Evolutionary conservation across 768 basidiomycete species (phyloP).

Genomic region (Mrakia frigida): DNA sequence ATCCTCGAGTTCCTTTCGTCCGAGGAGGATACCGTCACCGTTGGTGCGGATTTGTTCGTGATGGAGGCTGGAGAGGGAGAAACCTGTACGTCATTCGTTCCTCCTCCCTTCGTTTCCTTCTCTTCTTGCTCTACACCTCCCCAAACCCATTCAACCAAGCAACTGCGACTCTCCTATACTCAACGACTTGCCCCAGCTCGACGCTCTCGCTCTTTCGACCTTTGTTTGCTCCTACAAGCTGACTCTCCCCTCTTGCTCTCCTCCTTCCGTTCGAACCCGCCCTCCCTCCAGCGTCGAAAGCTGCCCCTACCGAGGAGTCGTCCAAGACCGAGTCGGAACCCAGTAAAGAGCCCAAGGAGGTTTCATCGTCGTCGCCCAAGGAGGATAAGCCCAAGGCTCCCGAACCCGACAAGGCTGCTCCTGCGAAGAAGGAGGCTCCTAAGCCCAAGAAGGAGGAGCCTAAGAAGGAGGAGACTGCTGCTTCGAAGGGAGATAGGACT

Average conservation of each 20-base stretch:
- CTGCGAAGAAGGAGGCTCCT: slow-evolving; percentile 44
- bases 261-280: slow-evolving; percentile 19
- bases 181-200: too few species aligned
- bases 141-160: background rate
- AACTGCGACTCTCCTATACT: too few species aligned
- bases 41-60: slow-evolving; percentile 89
- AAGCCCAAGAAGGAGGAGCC: slow-evolving; percentile 37
- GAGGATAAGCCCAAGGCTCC: slow-evolving; percentile 38
- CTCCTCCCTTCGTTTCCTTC: background rate
- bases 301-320: slow-evolving; percentile 14
- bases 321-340: slow-evolving; percentile 20
- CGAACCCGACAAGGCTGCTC: slow-evolving; percentile 34
- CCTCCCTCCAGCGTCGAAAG: background rate
- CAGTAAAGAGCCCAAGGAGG: slow-evolving; percentile 32
- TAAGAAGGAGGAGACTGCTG: slow-evolving; percentile 41
- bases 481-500: slow-evolving; percentile 52
- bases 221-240: background rate
- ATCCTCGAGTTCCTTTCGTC: slow-evolving; percentile 78
- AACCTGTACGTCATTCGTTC: slow-evolving; percentile 46
- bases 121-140: background rate
- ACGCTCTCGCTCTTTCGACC: background rate
- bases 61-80: slow-evolving; percentile 74
- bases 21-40: slow-evolving; percentile 90
- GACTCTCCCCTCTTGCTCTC: background rate
- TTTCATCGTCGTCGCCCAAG: slow-evolving; percentile 30